Conservation (phyloP, 2,329 filamentous ascomycete species). For the Mollisia scopiformis region DNA sequence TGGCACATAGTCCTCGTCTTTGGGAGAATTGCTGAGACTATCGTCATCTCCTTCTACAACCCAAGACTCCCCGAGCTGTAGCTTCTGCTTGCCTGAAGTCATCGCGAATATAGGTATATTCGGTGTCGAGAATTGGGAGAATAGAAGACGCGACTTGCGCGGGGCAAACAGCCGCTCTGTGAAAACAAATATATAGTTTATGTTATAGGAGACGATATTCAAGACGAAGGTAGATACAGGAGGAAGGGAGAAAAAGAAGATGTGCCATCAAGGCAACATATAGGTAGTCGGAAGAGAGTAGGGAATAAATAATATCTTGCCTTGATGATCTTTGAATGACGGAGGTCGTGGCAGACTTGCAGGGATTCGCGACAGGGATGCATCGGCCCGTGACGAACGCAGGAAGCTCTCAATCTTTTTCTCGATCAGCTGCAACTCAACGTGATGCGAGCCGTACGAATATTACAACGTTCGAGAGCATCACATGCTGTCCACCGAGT, state of each 20-base stretch:
- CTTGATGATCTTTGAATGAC: not conserved
- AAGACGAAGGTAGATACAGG: not conserved
- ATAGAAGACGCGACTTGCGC: not conserved
- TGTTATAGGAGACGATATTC: not conserved
- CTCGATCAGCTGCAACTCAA: constrained; percentile 6
- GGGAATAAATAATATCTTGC: not conserved
- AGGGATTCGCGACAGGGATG: constrained; percentile 16
- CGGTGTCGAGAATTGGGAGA: not conserved
- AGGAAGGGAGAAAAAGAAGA: not conserved
- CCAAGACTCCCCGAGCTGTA: constrained; percentile 37
- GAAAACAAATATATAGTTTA: not conserved
- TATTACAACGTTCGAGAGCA: constrained; percentile 22
- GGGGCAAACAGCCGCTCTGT: not conserved
- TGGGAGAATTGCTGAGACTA: constrained; percentile 24
- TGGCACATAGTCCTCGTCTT: constrained; percentile 22
- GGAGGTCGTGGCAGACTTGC: not conserved
- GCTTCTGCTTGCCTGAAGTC: constrained; percentile 23
- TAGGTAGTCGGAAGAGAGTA: too few relatives aligned
- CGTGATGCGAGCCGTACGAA: constrained; percentile 35
- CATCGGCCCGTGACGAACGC: not conserved
- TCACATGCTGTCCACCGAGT: constrained; percentile 9
- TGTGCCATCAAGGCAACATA: not conserved
- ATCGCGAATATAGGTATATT: constrained; percentile 19
- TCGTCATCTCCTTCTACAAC: constrained; percentile 34
- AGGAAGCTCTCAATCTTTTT: not conserved